These are phyloP conservation scores for Nymphaea thermarum DNA, from an alignment of 164 flowering plant genomes.

Conservation along the genomic window DNA sequence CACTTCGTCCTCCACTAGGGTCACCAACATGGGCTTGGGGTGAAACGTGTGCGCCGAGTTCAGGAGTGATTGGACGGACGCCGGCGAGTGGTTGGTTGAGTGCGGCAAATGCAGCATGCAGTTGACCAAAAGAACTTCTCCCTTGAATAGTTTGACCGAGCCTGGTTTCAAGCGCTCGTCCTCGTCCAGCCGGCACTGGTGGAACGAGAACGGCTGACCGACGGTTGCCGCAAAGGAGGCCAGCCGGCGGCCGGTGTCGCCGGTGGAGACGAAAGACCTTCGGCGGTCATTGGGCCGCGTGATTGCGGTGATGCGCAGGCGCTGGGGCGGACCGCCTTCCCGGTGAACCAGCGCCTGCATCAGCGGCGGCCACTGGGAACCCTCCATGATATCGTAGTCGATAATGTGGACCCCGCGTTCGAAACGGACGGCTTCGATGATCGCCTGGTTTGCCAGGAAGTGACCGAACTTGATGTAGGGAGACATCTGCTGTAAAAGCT, in stretches of 20 bases:
- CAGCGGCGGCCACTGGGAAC: slow-evolving; percentile 77
- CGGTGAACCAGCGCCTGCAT: slow-evolving; percentile 62
- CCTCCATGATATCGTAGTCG: slow-evolving; percentile 83
- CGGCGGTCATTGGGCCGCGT: slow-evolving; percentile 22
- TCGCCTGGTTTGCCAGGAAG: slow-evolving; percentile 83
- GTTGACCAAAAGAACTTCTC: slow-evolving; percentile 57
- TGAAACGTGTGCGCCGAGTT: slow-evolving; percentile 33
- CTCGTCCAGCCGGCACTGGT: slow-evolving; percentile 50
- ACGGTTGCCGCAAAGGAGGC: slow-evolving; percentile 59
- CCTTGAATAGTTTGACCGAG: slow-evolving; percentile 38
- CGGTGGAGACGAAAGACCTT: slow-evolving; percentile 38
- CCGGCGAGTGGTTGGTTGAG: slow-evolving; percentile 34
- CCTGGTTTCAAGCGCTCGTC: slow-evolving; percentile 54
- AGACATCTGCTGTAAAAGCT: slow-evolving; percentile 67
- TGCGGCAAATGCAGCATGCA: slow-evolving; percentile 71
- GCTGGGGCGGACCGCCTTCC: slow-evolving; percentile 36
- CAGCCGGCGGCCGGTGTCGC: slow-evolving; percentile 63
- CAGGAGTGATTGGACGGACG: slow-evolving; percentile 48
- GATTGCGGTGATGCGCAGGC: slow-evolving; percentile 61
- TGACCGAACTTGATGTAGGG: slow-evolving; percentile 79
- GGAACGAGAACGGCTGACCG: slow-evolving; percentile 62
- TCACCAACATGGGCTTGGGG: slow-evolving; percentile 49
- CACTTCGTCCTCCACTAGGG: slow-evolving; percentile 48
- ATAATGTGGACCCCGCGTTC: slow-evolving; percentile 59
- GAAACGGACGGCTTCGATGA: slow-evolving; percentile 48